Evolutionary conservation across 495 filamentous ascomycete genomes (phyloP).

Genomic region (Articulospora tetracladia): DNA sequence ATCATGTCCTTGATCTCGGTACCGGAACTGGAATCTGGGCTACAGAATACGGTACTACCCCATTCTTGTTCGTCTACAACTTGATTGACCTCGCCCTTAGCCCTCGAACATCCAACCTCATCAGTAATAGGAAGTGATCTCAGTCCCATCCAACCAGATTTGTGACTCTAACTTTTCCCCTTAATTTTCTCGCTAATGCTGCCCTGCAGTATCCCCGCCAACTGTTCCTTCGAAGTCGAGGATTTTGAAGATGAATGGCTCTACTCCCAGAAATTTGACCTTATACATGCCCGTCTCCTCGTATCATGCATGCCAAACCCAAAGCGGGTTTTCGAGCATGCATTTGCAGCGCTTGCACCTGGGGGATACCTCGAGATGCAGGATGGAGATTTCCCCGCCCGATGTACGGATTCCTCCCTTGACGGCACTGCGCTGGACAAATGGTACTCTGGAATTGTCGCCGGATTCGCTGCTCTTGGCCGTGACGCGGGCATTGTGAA

Average conservation of each 20-base stretch:
- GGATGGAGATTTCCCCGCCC: slow-evolving; percentile 31
- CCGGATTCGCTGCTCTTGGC: slow-evolving; percentile 9
- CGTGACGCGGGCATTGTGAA: background rate
- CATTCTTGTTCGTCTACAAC: background rate
- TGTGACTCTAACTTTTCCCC: background rate
- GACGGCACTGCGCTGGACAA: slow-evolving; percentile 17
- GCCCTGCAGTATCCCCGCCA: slow-evolving; percentile 39
- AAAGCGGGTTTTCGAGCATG: background rate
- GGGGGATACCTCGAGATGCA: slow-evolving; percentile 46
- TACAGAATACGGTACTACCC: slow-evolving; percentile 24
- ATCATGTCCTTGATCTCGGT: background rate
- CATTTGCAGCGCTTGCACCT: slow-evolving; percentile 31
- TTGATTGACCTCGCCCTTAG: slow-evolving; percentile 11
- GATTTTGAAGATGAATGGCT: slow-evolving; percentile 53
- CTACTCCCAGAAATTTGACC: slow-evolving; percentile 44
- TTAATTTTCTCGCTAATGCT: background rate
- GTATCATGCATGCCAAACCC: slow-evolving; percentile 8
- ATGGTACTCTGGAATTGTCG: slow-evolving; percentile 32
- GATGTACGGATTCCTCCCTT: slow-evolving; percentile 34
- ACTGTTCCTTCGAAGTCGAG: slow-evolving; percentile 48
- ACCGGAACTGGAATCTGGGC: slow-evolving; percentile 28
- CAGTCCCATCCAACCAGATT: slow-evolving; percentile 45
- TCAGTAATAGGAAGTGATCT: slow-evolving; percentile 42
- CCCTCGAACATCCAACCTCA: slow-evolving; percentile 21
- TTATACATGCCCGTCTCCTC: slow-evolving; percentile 41